phyloP scores from a whole-genome alignment of 2,329 filamentous ascomycete genomes.

The Pyricularia sp. region DNA sequence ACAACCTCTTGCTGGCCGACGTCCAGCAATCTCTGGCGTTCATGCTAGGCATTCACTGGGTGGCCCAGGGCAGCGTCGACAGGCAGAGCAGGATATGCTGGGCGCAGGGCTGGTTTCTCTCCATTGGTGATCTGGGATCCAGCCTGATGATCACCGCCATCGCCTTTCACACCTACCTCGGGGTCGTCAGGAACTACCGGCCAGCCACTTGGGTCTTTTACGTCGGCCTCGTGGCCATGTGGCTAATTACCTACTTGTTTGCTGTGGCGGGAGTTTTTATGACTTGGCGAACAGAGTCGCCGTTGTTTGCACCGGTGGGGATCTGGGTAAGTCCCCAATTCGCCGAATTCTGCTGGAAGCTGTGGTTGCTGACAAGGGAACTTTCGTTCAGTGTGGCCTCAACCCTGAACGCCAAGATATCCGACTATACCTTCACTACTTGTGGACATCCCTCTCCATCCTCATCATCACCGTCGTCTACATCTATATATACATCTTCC shows the following conservation, averaged over 20 bases:
- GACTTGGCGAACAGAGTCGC: slow-evolving; percentile 31
- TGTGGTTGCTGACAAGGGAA: background rate
- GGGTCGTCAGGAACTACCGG: slow-evolving; percentile 46
- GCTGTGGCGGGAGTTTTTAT: slow-evolving; percentile 39
- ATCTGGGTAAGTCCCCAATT: slow-evolving; percentile 47
- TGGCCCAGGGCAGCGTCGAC: slow-evolving; percentile 41
- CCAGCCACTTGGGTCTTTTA: slow-evolving; percentile 43
- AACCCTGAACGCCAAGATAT: slow-evolving; percentile 41
- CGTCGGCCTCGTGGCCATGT: slow-evolving; percentile 34
- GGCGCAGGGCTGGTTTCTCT: slow-evolving; percentile 59
- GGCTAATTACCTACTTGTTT: slow-evolving; percentile 51
- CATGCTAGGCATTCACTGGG: slow-evolving; percentile 51
- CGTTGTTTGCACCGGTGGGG: slow-evolving; percentile 53
- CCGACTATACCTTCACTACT: slow-evolving; percentile 52
- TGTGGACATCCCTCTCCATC: slow-evolving; percentile 48
- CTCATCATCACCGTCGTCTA: slow-evolving; percentile 29
- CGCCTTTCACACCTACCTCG: slow-evolving; percentile 56
- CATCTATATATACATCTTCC: slow-evolving; percentile 26
- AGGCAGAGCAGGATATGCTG: slow-evolving; percentile 47
- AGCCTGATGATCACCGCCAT: slow-evolving; percentile 60
- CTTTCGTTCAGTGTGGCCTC: slow-evolving; percentile 48
- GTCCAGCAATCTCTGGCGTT: slow-evolving; percentile 58
- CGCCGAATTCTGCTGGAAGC: too few species aligned
- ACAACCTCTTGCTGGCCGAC: slow-evolving; percentile 61
- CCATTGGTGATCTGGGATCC: slow-evolving; percentile 55